Evolutionary conservation across 1,284 basidiomycete species (phyloP).

Genomic region (Irpex sp.): DNA sequence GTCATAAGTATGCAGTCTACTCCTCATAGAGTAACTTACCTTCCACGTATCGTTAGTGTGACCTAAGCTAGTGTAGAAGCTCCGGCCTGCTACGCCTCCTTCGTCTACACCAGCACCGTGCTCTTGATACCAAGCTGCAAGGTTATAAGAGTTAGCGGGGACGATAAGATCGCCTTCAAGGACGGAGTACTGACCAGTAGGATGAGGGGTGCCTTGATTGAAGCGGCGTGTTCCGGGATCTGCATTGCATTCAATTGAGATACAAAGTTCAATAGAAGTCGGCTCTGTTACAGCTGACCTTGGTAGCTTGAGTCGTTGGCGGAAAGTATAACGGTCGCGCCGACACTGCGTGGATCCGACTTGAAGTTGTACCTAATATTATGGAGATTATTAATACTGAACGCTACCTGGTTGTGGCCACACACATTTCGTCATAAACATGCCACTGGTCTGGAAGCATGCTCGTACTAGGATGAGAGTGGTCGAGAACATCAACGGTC

Average conservation of each 20-base stretch:
- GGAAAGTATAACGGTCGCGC: conserved; percentile 63
- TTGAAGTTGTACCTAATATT: conserved; percentile 69
- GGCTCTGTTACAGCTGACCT: conserved; percentile 31
- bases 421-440: conserved; percentile 58
- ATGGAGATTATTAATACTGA: not conserved
- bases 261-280: conserved; percentile 15
- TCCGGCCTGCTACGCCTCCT: conserved; percentile 57
- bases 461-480: conserved; percentile 62
- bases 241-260: conserved; percentile 19
- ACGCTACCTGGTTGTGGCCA: not conserved
- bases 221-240: conserved; percentile 47
- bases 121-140: conserved; percentile 76
- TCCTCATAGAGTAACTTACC: conserved; percentile 30
- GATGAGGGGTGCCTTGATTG: conserved; percentile 63
- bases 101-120: conserved; percentile 53
- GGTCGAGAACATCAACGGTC: conserved; percentile 62
- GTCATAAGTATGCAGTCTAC: no score
- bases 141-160: not conserved
- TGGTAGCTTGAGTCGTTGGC: conserved; percentile 67
- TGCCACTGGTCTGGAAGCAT: conserved; percentile 64
- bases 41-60: conserved; percentile 72
- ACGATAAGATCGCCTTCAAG: not conserved
- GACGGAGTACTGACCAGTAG: conserved; percentile 40
- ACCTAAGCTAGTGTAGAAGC: conserved; percentile 79
- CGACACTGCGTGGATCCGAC: conserved; percentile 65